These are phyloP conservation scores for Podospora pseudoanserina DNA, from an alignment of 495 filamentous ascomycete genomes.

Conservation along the genomic window DNA sequence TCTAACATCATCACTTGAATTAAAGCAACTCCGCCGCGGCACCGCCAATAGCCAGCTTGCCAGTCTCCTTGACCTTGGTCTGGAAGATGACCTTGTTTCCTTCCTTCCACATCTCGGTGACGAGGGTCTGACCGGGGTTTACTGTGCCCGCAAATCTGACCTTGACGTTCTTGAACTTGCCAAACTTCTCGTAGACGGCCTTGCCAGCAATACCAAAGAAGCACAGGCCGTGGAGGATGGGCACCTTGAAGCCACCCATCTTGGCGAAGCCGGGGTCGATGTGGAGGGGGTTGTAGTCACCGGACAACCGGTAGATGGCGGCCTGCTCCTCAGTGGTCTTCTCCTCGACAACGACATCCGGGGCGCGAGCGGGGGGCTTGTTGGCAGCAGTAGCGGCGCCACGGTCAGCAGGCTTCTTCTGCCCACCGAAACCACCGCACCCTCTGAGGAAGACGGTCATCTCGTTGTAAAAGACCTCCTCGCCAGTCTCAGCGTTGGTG, in stretches of 20 bases:
- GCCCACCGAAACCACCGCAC: constrained; percentile 86
- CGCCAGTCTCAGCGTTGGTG: constrained; percentile 72
- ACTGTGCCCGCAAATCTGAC: constrained; percentile 93
- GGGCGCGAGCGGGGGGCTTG: constrained; percentile 68
- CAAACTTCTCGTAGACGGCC: constrained; percentile 80
- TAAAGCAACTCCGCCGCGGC: constrained; percentile 75
- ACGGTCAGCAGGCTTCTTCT: constrained; percentile 71
- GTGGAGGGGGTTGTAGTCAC: constrained; percentile 88
- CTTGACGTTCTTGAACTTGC: constrained; percentile 89
- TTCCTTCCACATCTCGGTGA: constrained; percentile 98
- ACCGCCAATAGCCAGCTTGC: constrained; percentile 84
- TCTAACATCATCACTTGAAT: not conserved
- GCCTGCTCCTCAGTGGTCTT: constrained; percentile 92
- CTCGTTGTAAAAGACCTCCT: constrained; percentile 97
- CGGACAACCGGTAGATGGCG: constrained; percentile 88
- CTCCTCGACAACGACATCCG: constrained; percentile 82
- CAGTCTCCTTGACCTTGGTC: constrained; percentile 91
- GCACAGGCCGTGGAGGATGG: constrained; percentile 94
- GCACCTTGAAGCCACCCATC: constrained; percentile 91
- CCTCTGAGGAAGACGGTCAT: constrained; percentile 87
- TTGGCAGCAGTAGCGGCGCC: constrained; percentile 76
- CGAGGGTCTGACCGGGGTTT: constrained; percentile 85
- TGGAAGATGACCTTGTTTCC: constrained; percentile 87
- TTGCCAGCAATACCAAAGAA: constrained; percentile 91
- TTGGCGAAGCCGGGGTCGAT: constrained; percentile 93